Base-by-base conservation (phyloP, 2,329 filamentous ascomycete genomes). In the Pseudogymnoascus sp. region DNA sequence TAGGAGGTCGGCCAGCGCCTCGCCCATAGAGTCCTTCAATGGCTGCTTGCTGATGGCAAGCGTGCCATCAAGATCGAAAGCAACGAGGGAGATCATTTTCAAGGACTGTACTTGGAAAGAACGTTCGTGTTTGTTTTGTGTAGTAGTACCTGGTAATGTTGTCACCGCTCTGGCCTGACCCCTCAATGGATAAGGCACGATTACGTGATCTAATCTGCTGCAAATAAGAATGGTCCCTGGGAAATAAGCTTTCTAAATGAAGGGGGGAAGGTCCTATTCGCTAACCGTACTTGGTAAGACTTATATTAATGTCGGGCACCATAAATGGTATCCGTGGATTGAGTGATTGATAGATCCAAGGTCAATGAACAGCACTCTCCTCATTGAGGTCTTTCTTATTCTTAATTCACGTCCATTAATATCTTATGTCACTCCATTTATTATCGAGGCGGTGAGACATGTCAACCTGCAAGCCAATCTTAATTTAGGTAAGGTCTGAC, bases 31-130 rank as follows among this genome's bases (percentile, higher is more conserved):
- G 47, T 73, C 70, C 50, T 73, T 67, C 15, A 75, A 65, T 1
- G 74, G 67, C 65, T 76, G 74, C 67, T 76, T 76, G 70, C 72
- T 74, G 64, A 71, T 67, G 61, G 74, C 74, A 13, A 76, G 73
- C 6, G 73, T 76, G 57, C 73, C 74, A 63, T 76, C 74, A 50
- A 76, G 73, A 62, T 75, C 74, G 62, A 76, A 76, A 19, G 73
- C 74, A 35, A 76, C 71, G 53, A 76, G 71, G 17, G 68, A 66
- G 61, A 75, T 74, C 74, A 74, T 75, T 59, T 57, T 33, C 28
- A 57, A 33, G n/a, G 57, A 68, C 53, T 17, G 60, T 61, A 35
- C 8, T 57, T 57, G 15, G 50, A 57, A 33, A 33, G 26, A 57
- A 33, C 23, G 28, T 35, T 57, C 10, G 28, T 57, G 50, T 2